A percentile compares a stretch with the other conserved stretches of the same genome.
These are phyloP conservation scores for Herpetomonas tarakana DNA, from an alignment of 208 protist genomes.

Conservation along the genomic window DNA sequence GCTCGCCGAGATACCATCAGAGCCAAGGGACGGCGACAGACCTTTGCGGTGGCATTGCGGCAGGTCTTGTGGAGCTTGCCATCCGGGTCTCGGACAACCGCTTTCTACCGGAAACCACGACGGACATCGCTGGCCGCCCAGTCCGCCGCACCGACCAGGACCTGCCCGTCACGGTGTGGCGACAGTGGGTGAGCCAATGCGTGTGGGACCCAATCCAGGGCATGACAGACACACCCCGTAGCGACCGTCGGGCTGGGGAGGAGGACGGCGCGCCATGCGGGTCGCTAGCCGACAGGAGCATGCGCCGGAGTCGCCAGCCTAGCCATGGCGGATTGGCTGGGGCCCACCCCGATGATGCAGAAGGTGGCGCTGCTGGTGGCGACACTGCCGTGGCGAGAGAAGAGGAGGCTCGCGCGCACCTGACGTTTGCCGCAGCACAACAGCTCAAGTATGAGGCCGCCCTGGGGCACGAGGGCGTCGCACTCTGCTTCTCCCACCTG, in stretches of 20 bases:
- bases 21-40: slow-evolving; percentile 7
- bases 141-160: slow-evolving; percentile 57
- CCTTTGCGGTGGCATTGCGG: slow-evolving; percentile 41
- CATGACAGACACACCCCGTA: not conserved
- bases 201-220: slow-evolving; percentile 21
- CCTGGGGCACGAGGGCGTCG: slow-evolving; percentile 15
- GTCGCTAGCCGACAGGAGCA: too few species aligned
- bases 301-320: not conserved
- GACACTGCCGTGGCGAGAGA: slow-evolving; percentile 4
- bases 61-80: slow-evolving; percentile 57
- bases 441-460: slow-evolving; percentile 7
- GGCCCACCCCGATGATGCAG: not conserved
- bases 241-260: slow-evolving; percentile 1
- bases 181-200: slow-evolving; percentile 50
- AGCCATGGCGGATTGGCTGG: not conserved
- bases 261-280: not conserved
- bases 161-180: slow-evolving; percentile 68
- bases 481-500: slow-evolving; percentile 9
- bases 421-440: not conserved
- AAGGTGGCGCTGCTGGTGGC: not conserved
- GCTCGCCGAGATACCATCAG: not conserved
- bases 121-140: slow-evolving; percentile 26
- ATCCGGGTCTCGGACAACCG: slow-evolving; percentile 74
- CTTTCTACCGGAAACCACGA: slow-evolving; percentile 25
- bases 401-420: slow-evolving; percentile 7